Evolutionary conservation across 2,329 filamentous ascomycete genomes (phyloP).

Genomic region (Ilyonectria robusta): DNA sequence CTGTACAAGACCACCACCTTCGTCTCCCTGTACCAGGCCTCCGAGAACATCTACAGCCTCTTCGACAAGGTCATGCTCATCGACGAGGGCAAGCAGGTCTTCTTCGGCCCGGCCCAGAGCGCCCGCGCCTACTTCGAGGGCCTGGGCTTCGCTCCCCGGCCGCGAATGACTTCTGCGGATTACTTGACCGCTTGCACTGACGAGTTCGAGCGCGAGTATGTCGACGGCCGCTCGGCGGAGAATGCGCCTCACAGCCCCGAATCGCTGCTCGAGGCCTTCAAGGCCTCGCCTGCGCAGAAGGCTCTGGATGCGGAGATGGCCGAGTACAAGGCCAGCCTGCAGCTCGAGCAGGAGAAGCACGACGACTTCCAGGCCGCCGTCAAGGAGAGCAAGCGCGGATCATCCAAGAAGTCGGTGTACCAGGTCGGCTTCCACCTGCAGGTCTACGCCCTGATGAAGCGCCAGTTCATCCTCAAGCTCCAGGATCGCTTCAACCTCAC

Average conservation of each 20-base stretch:
- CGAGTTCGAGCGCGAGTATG: constrained; percentile 85
- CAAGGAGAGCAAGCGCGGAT: constrained; percentile 82
- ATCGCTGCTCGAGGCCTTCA: constrained; percentile 78
- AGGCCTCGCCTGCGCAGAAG: constrained; percentile 71
- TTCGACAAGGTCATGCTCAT: constrained; percentile 91
- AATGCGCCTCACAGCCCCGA: constrained; percentile 80
- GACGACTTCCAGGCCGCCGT: constrained; percentile 85
- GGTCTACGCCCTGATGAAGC: constrained; percentile 85
- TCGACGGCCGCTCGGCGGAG: constrained; percentile 73
- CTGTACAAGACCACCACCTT: constrained; percentile 88
- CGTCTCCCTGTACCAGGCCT: constrained; percentile 88
- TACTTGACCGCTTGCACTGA: constrained; percentile 88
- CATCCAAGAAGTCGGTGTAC: constrained; percentile 84
- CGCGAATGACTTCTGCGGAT: constrained; percentile 84
- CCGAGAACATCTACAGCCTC: constrained; percentile 82
- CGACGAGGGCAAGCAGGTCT: constrained; percentile 81
- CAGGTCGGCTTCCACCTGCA: constrained; percentile 87
- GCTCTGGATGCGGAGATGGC: constrained; percentile 76
- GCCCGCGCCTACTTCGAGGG: constrained; percentile 83
- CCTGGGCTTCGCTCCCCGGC: constrained; percentile 81
- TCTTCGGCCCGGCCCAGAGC: constrained; percentile 77
- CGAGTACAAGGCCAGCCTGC: constrained; percentile 75
- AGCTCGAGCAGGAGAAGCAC: constrained; percentile 75
- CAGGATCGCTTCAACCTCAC: constrained; percentile 85
- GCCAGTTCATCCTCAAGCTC: constrained; percentile 88